Conservation (phyloP, 805 yeast species). For the Metschnikowia santaceciliae region DNA sequence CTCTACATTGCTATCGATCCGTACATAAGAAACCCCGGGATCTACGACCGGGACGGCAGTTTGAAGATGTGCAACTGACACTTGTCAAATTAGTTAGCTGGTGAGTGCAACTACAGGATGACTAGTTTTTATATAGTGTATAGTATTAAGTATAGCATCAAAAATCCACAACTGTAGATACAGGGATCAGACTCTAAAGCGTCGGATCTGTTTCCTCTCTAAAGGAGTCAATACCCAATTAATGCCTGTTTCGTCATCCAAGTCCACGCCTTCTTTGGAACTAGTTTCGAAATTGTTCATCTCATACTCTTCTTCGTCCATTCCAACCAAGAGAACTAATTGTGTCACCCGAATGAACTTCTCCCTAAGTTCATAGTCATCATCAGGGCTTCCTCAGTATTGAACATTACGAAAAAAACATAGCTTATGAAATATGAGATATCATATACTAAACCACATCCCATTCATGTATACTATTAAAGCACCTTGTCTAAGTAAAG, state of each 20-base stretch:
- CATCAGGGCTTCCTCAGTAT: no score
- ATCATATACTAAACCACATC: no score
- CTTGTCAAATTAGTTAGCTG: background rate
- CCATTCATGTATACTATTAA: no score
- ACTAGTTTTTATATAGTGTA: background rate
- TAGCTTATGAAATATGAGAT: no score
- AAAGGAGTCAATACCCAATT: slow-evolving; percentile 76
- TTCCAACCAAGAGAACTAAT: slow-evolving; percentile 72
- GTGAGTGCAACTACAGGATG: background rate
- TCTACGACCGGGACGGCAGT: slow-evolving; percentile 73
- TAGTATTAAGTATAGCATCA: background rate
- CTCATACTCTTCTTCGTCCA: slow-evolving; percentile 62
- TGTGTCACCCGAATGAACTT: slow-evolving; percentile 80
- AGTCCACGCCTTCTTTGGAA: slow-evolving; percentile 20
- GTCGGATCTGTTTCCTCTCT: slow-evolving; percentile 64
- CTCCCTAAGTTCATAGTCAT: slow-evolving; percentile 70
- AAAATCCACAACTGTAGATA: background rate
- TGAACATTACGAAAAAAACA: no score
- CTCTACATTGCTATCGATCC: slow-evolving; percentile 76
- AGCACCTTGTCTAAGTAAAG: no score
- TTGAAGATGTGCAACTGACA: slow-evolving; percentile 22
- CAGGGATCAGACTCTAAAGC: slow-evolving; percentile 44
- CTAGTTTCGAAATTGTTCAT: slow-evolving; percentile 21
- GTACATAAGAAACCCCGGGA: slow-evolving; percentile 71
- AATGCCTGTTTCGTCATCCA: slow-evolving; percentile 30